Evolutionary conservation across 441 rosid genomes (phyloP).

Genomic region (Euphorbia corollata): DNA sequence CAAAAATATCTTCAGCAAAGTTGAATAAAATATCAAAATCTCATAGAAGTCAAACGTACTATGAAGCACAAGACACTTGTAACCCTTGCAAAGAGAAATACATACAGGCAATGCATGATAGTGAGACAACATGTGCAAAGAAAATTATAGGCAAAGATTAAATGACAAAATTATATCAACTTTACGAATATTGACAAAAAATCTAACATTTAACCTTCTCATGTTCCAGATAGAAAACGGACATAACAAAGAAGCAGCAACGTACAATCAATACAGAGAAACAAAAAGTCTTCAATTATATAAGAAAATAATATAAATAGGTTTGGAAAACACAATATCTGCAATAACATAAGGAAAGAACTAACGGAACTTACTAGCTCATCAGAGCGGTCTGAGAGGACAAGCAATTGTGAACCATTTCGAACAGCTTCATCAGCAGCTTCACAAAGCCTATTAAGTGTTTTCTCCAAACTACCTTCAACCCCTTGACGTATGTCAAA

Average conservation of each 20-base stretch:
- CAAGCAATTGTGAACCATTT: slow-evolving; percentile 89
- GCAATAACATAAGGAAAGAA: not conserved
- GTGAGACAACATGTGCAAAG: not conserved
- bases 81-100: not conserved
- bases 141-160: not conserved
- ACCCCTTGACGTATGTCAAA: slow-evolving; percentile 88
- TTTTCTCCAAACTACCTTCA: slow-evolving; percentile 81
- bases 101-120: not conserved
- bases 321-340: not conserved
- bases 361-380: slow-evolving; percentile 43
- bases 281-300: not conserved
- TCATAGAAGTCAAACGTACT: slow-evolving; percentile 8
- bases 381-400: slow-evolving; percentile 83
- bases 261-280: not conserved
- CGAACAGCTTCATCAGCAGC: slow-evolving; percentile 98
- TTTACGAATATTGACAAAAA: not conserved
- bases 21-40: not conserved
- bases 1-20: not conserved
- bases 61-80: not conserved
- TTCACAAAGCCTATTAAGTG: slow-evolving; percentile 68
- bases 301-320: not conserved
- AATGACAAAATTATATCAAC: not conserved
- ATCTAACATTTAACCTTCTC: not conserved
- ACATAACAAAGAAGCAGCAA: not conserved
- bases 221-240: not conserved